A percentile compares a stretch with the other conserved stretches of the same genome.
Evolutionary conservation across 139 green algal species (phyloP).

Genomic region (Eudorina sp.): DNA sequence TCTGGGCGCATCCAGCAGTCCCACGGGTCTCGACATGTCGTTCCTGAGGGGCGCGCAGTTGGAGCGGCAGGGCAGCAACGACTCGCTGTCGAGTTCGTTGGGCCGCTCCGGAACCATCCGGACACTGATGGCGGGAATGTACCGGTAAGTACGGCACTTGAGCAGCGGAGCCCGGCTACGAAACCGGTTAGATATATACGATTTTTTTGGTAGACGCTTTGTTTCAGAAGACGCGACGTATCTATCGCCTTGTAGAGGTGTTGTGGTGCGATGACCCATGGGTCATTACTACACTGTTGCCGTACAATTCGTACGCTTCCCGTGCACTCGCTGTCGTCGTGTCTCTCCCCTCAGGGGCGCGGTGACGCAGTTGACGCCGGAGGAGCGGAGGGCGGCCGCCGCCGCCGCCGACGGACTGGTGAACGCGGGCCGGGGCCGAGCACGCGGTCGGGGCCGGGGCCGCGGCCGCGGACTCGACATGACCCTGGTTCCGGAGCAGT

Average conservation of each 20-base stretch:
- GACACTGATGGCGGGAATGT: conserved; percentile 45
- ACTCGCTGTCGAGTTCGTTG: neutral
- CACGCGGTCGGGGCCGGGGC: neutral
- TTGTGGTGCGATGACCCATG: too few species aligned
- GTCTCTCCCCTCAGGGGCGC: conserved; percentile 29
- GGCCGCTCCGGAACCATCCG: neutral
- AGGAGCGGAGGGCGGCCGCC: conserved; percentile 6
- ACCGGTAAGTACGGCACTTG: neutral
- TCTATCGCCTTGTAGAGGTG: too few species aligned
- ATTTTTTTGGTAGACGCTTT: too few species aligned
- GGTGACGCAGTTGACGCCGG: neutral
- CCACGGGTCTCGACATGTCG: neutral
- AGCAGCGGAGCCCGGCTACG: neutral
- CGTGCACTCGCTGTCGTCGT: too few species aligned
- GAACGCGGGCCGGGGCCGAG: neutral
- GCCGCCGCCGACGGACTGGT: too few species aligned
- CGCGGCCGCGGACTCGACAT: conserved; percentile 13
- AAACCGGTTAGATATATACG: neutral
- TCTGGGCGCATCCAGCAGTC: neutral
- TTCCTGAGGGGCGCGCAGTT: neutral
- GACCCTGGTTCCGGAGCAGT: conserved; percentile 22
- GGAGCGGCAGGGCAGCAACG: neutral
- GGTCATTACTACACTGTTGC: too few species aligned
- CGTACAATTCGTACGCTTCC: too few species aligned
- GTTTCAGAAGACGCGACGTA: too few species aligned